Percentiles rank a stretch among this genome's conserved stretches.
These are phyloP conservation scores for Annulohypoxylon moriforme DNA, from an alignment of 495 filamentous ascomycete species.

Conservation along the genomic window DNA sequence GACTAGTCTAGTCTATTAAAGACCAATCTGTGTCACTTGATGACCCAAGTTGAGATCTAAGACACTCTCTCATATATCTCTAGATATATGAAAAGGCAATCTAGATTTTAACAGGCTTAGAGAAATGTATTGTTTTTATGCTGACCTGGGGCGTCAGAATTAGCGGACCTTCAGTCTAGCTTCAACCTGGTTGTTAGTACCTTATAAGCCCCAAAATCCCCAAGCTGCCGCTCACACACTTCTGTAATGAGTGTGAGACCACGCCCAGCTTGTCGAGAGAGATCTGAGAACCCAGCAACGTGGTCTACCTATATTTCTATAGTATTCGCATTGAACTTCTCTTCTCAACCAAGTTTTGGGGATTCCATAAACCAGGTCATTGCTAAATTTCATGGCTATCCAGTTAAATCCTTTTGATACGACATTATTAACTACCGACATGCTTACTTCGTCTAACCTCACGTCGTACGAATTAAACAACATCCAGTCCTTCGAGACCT, in stretches of 20 bases:
- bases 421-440: constrained; percentile 17
- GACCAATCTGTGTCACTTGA: neutral
- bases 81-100: neutral
- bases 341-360: neutral
- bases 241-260: neutral
- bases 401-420: neutral
- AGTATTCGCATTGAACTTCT: neutral
- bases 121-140: neutral
- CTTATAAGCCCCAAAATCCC: neutral
- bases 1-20: neutral
- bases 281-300: neutral
- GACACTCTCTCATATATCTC: neutral
- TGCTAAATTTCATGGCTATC: neutral
- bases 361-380: neutral
- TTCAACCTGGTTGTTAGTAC: neutral
- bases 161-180: neutral
- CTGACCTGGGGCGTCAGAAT: neutral
- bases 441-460: constrained; percentile 1
- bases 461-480: neutral
- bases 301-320: neutral
- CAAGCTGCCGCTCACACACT: neutral
- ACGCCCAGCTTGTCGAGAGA: neutral
- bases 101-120: neutral
- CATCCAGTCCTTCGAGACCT: neutral
- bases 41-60: too few species aligned